Percentiles rank a stretch among this genome's conserved stretches.
Evolutionary conservation across 1,284 basidiomycete genomes (phyloP).

Genomic region (Uromyces viciae-fabae): DNA sequence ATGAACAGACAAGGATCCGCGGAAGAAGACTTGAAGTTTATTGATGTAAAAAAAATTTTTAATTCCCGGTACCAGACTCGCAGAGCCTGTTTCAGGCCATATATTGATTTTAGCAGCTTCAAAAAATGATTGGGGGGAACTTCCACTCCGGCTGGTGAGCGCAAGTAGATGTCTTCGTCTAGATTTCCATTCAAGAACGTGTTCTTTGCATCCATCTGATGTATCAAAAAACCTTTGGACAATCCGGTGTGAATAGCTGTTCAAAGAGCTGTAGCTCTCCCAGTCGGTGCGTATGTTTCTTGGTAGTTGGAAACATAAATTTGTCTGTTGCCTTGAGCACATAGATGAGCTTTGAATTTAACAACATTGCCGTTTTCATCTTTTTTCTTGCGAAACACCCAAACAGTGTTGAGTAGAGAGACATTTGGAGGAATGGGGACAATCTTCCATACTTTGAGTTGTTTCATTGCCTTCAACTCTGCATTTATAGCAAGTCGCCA

Average conservation of each 20-base stretch:
- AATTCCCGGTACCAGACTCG: background rate
- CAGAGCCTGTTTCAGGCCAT: background rate
- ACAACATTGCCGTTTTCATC: background rate
- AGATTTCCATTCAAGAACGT: background rate
- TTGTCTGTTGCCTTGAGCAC: background rate
- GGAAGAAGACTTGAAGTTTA: background rate
- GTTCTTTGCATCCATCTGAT: conserved; percentile 20
- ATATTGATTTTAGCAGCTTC: background rate
- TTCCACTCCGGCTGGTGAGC: background rate
- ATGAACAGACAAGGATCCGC: conserved; percentile 14
- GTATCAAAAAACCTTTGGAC: background rate
- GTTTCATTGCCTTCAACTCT: background rate
- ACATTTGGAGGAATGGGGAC: background rate
- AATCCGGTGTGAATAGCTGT: background rate
- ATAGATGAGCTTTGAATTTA: background rate
- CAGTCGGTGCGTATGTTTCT: background rate
- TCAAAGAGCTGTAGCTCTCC: background rate
- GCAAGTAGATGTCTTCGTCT: background rate
- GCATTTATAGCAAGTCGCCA: background rate
- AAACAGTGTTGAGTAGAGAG: background rate
- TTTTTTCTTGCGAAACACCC: conserved; percentile 7
- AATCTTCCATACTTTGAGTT: conserved; percentile 2
- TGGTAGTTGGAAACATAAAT: background rate
- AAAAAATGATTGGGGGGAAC: background rate
- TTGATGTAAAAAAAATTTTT: background rate